These are phyloP conservation scores for Chaetothyriales sp. DNA, from an alignment of 2,329 filamentous ascomycete genomes.

Conservation along the genomic window DNA sequence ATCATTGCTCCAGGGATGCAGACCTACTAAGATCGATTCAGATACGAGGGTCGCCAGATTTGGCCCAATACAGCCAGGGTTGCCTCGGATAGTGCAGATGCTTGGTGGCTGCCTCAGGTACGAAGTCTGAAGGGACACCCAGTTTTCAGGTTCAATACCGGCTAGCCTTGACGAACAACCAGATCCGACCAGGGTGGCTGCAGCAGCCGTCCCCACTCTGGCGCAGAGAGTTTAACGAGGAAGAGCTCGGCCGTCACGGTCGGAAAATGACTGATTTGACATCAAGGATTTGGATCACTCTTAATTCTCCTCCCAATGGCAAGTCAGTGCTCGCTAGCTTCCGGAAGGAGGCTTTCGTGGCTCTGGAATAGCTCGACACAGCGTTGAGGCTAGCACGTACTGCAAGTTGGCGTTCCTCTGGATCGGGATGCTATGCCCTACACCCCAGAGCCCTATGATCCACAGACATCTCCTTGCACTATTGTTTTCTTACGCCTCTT, in stretches of 20 bases:
- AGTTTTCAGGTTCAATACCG: constrained; percentile 1
- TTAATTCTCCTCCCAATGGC: neutral
- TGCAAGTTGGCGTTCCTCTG: constrained; percentile 5
- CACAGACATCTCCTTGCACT: neutral
- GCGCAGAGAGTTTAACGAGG: neutral
- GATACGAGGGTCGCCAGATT: neutral
- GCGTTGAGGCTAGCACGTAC: constrained; percentile 13
- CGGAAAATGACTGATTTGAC: neutral
- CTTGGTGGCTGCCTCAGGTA: neutral
- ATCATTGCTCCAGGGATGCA: neutral
- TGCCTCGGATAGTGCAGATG: neutral
- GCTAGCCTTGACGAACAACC: neutral
- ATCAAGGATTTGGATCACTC: neutral
- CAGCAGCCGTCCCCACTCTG: neutral
- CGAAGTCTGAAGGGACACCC: neutral
- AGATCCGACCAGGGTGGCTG: constrained; percentile 2
- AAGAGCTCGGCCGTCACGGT: constrained; percentile 4
- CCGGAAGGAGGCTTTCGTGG: constrained; percentile 11
- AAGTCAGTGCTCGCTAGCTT: constrained; percentile 1
- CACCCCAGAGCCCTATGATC: neutral
- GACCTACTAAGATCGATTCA: neutral
- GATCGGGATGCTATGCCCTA: neutral
- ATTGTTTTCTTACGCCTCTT: neutral
- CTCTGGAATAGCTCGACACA: constrained; percentile 8
- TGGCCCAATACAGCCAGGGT: neutral